These are phyloP conservation scores for Hirsutella thompsonii DNA, from an alignment of 2,329 filamentous ascomycete species.

Conservation along the genomic window DNA sequence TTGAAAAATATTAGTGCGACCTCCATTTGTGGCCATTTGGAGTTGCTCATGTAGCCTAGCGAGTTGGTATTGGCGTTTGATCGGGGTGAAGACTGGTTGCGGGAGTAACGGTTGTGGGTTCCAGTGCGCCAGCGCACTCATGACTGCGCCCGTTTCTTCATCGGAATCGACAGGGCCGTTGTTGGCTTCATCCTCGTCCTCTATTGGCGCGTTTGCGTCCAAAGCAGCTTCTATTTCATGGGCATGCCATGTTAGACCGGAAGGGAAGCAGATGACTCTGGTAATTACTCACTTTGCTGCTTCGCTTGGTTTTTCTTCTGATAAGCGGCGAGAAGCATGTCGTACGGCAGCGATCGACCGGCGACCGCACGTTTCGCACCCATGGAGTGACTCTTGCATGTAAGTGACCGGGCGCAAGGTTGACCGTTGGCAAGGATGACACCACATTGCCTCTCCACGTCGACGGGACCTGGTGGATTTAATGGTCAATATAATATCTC, in stretches of 20 bases:
- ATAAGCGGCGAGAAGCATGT: constrained; percentile 78
- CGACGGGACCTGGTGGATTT: constrained; percentile 53
- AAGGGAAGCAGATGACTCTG: not conserved
- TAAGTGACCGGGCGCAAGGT: constrained; percentile 76
- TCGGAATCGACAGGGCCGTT: constrained; percentile 81
- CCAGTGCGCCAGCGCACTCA: constrained; percentile 65
- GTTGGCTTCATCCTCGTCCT: constrained; percentile 73
- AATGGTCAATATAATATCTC: not conserved
- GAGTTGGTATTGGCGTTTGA: constrained; percentile 50
- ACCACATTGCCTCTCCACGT: constrained; percentile 89
- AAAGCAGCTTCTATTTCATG: constrained; percentile 65
- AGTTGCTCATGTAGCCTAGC: constrained; percentile 52
- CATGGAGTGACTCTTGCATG: constrained; percentile 94
- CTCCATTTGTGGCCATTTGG: constrained; percentile 52
- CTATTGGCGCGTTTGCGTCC: constrained; percentile 81
- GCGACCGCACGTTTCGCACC: constrained; percentile 82
- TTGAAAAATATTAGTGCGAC: constrained; percentile 52
- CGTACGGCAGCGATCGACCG: constrained; percentile 77
- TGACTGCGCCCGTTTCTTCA: constrained; percentile 82
- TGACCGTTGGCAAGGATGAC: constrained; percentile 75
- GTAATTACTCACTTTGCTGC: constrained; percentile 62
- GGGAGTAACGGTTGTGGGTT: constrained; percentile 66
- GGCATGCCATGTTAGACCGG: not conserved
- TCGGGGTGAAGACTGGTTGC: constrained; percentile 47
- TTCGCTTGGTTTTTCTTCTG: constrained; percentile 99